Base-by-base conservation (phyloP, 2,329 filamentous ascomycete genomes). In the Leptographium galeiforme region DNA sequence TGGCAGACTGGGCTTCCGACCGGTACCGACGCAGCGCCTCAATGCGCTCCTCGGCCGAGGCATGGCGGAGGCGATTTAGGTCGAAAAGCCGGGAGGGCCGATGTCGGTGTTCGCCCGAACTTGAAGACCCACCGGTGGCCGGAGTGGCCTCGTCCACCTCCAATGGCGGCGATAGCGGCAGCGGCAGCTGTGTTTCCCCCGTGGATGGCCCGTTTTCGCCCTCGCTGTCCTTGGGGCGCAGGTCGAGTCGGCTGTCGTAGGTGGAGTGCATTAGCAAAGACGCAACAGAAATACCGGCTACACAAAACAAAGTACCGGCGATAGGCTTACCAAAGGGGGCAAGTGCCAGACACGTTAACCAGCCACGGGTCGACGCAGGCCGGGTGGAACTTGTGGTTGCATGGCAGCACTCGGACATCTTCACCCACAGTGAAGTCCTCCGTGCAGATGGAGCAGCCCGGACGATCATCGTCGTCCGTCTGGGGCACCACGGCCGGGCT, bases 321-420 rank as follows among this genome's bases (percentile, higher is more conserved):
- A 46, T 16, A 40, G 5, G 43, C 78, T 71, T 70, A 85, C 82
- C 82, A 85, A 55, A 85, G 64, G 18, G 82, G 82, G 64, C 82
- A 85, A 34, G 82, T 85, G 55, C 82, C 82, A 12, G 81, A 84
- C 12, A 86, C 77, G 54, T 85, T 83, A 56, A 85, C 69, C 45
- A 86, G 69, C 82, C 82, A 86, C 5, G 82, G 82, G 60, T 86
- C 82, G 54, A 86, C 76, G 60, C 82, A 86, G 47, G 72, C 70
- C 1, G 82, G 82, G 60, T 86, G 82, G 61, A 80, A 86, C 57
- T 82, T 81, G 64, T 86, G 82, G 54, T 79, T 68, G 63, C 82
- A 86, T 39, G 82, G 82, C 43, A 86, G 66, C 1, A 86, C 79
- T 46, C 82, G 74, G 51, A 86, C 79, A 60, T 85, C 81, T 61